These are phyloP conservation scores for Coemansia sp. DNA, from an alignment of 192 early-diverging fungal genomes.

Conservation along the genomic window DNA sequence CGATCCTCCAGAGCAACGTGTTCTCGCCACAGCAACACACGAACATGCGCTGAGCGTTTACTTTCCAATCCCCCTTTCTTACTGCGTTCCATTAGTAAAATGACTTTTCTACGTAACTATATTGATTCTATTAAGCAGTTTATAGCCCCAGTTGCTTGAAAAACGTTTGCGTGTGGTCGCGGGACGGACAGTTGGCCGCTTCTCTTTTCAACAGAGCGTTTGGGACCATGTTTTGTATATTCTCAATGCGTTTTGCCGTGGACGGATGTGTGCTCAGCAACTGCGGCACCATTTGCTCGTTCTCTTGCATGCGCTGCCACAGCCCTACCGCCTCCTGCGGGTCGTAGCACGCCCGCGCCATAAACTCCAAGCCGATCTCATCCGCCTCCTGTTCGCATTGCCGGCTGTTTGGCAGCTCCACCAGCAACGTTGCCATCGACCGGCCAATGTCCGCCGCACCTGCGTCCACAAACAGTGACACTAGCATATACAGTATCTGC, in stretches of 20 bases:
- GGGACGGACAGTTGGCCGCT: conserved; percentile 38
- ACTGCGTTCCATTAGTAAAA: not conserved
- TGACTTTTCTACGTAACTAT: not conserved
- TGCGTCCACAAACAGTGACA: conserved; percentile 71
- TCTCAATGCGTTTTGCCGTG: conserved; percentile 65
- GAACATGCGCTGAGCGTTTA: not conserved
- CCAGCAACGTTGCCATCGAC: conserved; percentile 65
- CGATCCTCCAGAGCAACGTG: not conserved
- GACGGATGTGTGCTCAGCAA: conserved; percentile 88
- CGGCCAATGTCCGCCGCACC: conserved; percentile 58
- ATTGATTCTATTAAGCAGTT: too few relatives aligned
- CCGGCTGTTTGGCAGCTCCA: conserved; percentile 84
- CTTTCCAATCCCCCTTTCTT: not conserved
- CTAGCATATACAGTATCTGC: conserved; percentile 58
- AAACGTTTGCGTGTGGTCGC: conserved; percentile 19
- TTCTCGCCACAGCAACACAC: conserved; percentile 11
- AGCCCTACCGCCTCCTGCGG: conserved; percentile 73
- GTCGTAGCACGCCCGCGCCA: conserved; percentile 93
- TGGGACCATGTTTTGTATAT: conserved; percentile 53
- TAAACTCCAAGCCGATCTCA: conserved; percentile 80
- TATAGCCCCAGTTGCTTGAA: conserved; percentile 1
- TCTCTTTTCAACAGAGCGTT: conserved; percentile 40
- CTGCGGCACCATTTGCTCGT: conserved; percentile 48
- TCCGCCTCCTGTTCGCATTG: conserved; percentile 93
- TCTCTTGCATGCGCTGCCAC: conserved; percentile 81